These are phyloP conservation scores for Colletotrichum musicola DNA, from an alignment of 2,329 filamentous ascomycete species.

Conservation along the genomic window DNA sequence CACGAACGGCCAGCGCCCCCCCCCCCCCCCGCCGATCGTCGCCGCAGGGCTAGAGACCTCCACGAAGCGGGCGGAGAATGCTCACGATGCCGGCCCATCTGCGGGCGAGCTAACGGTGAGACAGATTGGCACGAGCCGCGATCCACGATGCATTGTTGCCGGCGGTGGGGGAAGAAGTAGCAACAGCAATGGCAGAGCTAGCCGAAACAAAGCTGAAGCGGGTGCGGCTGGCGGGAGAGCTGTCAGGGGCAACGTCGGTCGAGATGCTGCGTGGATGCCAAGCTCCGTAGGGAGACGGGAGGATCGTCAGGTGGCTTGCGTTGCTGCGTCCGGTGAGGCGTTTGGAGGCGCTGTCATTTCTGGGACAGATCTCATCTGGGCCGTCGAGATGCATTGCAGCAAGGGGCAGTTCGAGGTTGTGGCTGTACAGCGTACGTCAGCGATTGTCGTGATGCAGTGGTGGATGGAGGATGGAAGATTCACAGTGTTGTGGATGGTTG, in stretches of 20 bases:
- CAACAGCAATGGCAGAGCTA: not conserved
- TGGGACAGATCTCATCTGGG: not conserved
- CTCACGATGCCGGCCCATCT: not conserved
- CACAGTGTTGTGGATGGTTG: not conserved
- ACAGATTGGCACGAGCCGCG: conserved; percentile 22
- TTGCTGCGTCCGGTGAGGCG: not conserved
- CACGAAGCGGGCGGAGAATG: not conserved
- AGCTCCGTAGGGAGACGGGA: not conserved
- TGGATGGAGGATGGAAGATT: too few species aligned
- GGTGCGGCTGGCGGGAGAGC: not conserved
- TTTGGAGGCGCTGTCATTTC: not conserved
- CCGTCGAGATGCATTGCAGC: not conserved
- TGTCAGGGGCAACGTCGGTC: not conserved
- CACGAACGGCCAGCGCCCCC: not conserved
- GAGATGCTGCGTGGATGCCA: not conserved
- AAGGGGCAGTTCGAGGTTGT: not conserved
- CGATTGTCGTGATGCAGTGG: not conserved
- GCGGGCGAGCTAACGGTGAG: conserved; percentile 8
- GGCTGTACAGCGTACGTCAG: not conserved
- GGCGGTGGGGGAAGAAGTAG: not conserved
- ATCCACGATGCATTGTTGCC: not conserved
- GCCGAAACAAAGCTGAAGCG: conserved; percentile 7
- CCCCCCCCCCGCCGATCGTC: not conserved
- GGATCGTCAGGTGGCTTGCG: conserved; percentile 1
- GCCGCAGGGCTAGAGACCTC: not conserved